These are phyloP conservation scores for Marasmius oreades DNA, from an alignment of 1,284 basidiomycete species.

Conservation along the genomic window DNA sequence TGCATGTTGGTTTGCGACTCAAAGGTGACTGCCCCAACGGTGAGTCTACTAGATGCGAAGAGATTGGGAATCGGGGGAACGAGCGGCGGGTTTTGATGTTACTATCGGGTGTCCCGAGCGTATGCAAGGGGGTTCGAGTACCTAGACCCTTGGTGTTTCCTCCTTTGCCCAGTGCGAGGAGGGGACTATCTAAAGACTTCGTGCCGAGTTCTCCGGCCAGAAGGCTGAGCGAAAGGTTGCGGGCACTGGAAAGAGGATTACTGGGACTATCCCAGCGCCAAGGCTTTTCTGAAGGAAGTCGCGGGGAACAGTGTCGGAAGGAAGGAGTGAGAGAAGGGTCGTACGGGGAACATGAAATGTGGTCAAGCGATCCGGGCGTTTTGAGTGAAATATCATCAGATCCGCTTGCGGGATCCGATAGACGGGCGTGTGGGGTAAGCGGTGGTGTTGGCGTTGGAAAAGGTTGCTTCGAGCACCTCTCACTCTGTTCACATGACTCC, in stretches of 20 bases:
- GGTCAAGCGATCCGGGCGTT: conserved; percentile 25
- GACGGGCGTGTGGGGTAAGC: conserved; percentile 33
- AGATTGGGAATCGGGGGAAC: conserved; percentile 31
- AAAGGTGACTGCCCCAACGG: conserved; percentile 14
- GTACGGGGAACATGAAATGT: conserved; percentile 64
- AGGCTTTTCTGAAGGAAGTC: conserved; percentile 66
- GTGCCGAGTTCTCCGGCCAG: conserved; percentile 31
- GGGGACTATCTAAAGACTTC: background rate
- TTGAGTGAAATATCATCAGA: conserved; percentile 20
- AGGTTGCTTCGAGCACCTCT: background rate
- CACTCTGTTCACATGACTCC: background rate
- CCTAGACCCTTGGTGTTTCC: background rate
- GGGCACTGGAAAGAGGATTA: conserved; percentile 58
- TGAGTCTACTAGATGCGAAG: conserved; percentile 13
- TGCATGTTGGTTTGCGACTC: background rate
- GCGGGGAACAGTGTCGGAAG: conserved; percentile 70
- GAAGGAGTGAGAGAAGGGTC: conserved; percentile 67
- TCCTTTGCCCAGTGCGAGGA: background rate
- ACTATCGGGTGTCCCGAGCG: conserved; percentile 34
- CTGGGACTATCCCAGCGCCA: conserved; percentile 74
- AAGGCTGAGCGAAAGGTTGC: conserved; percentile 62
- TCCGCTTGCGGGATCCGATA: conserved; percentile 26
- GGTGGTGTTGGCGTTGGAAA: conserved; percentile 28
- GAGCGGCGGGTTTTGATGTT: conserved; percentile 30
- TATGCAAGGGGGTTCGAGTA: conserved; percentile 12